Conservation (phyloP, 148 eudicot genomes). For the Chenopodium formosanum region DNA sequence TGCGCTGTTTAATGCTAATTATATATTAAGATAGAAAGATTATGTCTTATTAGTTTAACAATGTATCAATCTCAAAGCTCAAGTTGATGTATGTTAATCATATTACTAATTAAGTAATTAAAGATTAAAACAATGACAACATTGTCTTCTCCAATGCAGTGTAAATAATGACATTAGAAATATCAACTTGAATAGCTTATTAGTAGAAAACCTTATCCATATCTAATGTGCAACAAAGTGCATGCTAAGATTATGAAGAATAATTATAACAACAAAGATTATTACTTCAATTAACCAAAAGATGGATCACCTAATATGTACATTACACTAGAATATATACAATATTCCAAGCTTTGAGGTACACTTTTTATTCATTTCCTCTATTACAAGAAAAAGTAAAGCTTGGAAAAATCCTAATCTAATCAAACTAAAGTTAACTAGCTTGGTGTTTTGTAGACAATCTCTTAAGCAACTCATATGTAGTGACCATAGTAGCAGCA, state of each 20-base stretch:
- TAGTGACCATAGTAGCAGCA: constrained; percentile 74
- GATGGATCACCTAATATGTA: constrained; percentile 25
- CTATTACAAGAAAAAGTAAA: constrained; percentile 1
- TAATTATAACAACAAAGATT: neutral
- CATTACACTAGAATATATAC: constrained; percentile 27
- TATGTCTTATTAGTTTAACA: neutral
- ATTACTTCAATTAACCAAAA: constrained; percentile 8
- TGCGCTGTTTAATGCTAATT: neutral
- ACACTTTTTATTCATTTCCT: constrained; percentile 13
- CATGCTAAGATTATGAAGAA: neutral
- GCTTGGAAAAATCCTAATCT: constrained; percentile 12
- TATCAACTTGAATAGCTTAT: neutral
- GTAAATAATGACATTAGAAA: neutral
- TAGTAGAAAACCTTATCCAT: neutral
- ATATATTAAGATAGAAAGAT: neutral
- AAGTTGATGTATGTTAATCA: constrained; percentile 8
- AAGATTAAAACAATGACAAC: neutral
- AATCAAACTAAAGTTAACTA: constrained; percentile 15
- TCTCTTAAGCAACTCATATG: constrained; percentile 68
- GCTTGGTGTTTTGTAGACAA: constrained; percentile 55
- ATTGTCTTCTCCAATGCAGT: neutral
- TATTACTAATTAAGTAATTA: neutral
- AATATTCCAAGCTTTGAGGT: constrained; percentile 12
- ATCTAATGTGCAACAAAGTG: neutral
- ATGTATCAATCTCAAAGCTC: constrained; percentile 4